Evolutionary conservation across 495 filamentous ascomycete genomes (phyloP), one percentile per base, ranked within the genome.

Genomic region (Penicillium egyptiacum): DNA sequence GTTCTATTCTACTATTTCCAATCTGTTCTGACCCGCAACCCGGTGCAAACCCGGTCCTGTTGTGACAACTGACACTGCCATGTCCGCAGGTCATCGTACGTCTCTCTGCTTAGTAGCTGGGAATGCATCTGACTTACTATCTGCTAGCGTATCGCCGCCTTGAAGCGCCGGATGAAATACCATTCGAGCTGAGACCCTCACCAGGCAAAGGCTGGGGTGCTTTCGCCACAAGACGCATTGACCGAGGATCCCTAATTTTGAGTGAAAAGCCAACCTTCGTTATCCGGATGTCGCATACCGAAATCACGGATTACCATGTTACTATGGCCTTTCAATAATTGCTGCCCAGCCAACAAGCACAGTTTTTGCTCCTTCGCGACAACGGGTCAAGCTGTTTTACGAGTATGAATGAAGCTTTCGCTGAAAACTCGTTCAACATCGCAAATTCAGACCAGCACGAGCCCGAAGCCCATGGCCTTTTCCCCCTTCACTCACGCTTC

Each of bases 401-500:
- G 11, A 42, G 40, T 20, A 42, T 20, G 40, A 42, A 42, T 20
- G 40, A 42, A 19, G 40, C 17, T 20, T 12, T 42, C 8, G 40
- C 40, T 19, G 40, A 42, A 20, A 42, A 42, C n/a, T 42, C 40
- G 17, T 42, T 42, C 40, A 42, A 42, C 40, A 42, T 42, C n/a
- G 40, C n/a, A 42, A 42, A 20, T 42, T 42, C 40, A 42, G 40
- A 42, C 17, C 40, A 9, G 17, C 6, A 20, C 17, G 17, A 20
- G 19, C 9, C 40, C 17, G n/a, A 17, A 42, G 40, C 40, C n/a
- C n/a, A 42, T 20, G 40, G 19, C 17, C 40, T 42, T 42, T 42
- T 42, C 17, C 40, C 11, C 17, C 40, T 42, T 20, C 40, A 42
- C 40, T 42, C 40, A n/a, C 40, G 40, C 40, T 42, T 19, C 40